These are phyloP conservation scores for Chlorella sorokiniana DNA, from an alignment of 139 green algal species.

Conservation along the genomic window DNA sequence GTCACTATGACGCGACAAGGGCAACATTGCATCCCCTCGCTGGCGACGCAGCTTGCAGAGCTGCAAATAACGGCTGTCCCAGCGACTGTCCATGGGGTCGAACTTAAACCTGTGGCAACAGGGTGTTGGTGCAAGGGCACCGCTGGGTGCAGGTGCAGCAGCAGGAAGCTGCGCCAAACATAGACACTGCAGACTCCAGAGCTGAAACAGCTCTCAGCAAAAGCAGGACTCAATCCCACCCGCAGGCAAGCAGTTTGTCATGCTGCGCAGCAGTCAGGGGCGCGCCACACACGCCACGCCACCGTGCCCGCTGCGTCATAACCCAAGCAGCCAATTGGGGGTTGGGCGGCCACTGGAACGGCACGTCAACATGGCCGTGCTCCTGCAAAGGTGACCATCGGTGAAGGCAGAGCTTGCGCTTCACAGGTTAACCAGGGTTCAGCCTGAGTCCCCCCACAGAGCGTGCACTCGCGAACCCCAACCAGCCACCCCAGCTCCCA, in stretches of 20 bases:
- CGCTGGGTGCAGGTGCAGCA: background rate
- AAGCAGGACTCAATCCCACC: background rate
- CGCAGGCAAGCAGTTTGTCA: slow-evolving; percentile 16
- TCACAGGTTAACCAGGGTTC: too few relatives aligned
- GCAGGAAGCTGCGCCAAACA: too few relatives aligned
- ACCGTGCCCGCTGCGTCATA: slow-evolving; percentile 6
- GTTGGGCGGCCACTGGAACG: slow-evolving; percentile 1
- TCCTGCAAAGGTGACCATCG: background rate
- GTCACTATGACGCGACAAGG: background rate
- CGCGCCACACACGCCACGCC: slow-evolving; percentile 3
- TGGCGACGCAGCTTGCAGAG: background rate
- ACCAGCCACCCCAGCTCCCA: background rate
- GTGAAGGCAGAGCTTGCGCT: too few relatives aligned
- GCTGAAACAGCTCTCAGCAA: background rate
- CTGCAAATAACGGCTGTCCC: slow-evolving; percentile 15
- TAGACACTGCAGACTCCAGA: too few relatives aligned
- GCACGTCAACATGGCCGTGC: slow-evolving; percentile 20
- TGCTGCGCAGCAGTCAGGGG: slow-evolving; percentile 20
- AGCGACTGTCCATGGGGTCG: background rate
- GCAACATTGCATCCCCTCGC: background rate
- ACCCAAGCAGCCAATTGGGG: slow-evolving; percentile 26
- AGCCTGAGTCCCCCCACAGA: background rate
- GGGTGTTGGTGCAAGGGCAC: background rate
- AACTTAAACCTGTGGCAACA: slow-evolving; percentile 23
- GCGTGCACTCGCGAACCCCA: background rate